A percentile compares a stretch with the other conserved stretches of the same genome.
phyloP scores from a whole-genome alignment of 208 protist genomes.

The Trypanosoma scelopori region DNA sequence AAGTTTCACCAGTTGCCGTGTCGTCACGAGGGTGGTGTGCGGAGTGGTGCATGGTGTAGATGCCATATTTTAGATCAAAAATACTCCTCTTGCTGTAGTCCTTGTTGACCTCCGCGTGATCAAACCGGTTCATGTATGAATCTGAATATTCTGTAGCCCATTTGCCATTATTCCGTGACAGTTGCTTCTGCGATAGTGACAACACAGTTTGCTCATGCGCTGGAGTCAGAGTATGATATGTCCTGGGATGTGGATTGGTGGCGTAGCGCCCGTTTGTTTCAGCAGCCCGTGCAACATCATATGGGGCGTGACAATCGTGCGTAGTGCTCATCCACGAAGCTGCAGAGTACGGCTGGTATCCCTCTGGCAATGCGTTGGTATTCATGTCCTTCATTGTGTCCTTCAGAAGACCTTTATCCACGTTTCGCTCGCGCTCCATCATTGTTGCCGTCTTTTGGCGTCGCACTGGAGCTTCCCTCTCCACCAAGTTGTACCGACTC shows the following conservation, averaged over 20 bases:
- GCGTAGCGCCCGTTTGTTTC: constrained; percentile 59
- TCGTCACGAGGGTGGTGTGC: constrained; percentile 85
- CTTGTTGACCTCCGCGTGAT: constrained; percentile 60
- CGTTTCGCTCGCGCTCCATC: constrained; percentile 48
- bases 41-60: constrained; percentile 82
- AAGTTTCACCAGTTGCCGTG: constrained; percentile 65
- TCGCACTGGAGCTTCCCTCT: constrained; percentile 69
- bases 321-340: constrained; percentile 86
- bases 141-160: constrained; percentile 73
- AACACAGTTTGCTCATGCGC: constrained; percentile 53
- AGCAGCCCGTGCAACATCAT: constrained; percentile 61
- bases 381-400: constrained; percentile 46
- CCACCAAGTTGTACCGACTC: constrained; percentile 88
- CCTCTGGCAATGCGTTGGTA: constrained; percentile 45
- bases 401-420: constrained; percentile 51
- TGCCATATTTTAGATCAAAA: constrained; percentile 79
- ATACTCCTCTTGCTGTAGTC: constrained; percentile 55
- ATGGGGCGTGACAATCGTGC: constrained; percentile 71
- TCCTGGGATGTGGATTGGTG: constrained; percentile 67
- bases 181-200: constrained; percentile 37
- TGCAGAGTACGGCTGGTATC: constrained; percentile 69
- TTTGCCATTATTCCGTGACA: constrained; percentile 41
- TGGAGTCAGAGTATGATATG: constrained; percentile 58
- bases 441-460: constrained; percentile 52
- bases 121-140: constrained; percentile 62